Evolutionary conservation across 306 rosid species (phyloP).

Genomic region (Prunus campanulata): DNA sequence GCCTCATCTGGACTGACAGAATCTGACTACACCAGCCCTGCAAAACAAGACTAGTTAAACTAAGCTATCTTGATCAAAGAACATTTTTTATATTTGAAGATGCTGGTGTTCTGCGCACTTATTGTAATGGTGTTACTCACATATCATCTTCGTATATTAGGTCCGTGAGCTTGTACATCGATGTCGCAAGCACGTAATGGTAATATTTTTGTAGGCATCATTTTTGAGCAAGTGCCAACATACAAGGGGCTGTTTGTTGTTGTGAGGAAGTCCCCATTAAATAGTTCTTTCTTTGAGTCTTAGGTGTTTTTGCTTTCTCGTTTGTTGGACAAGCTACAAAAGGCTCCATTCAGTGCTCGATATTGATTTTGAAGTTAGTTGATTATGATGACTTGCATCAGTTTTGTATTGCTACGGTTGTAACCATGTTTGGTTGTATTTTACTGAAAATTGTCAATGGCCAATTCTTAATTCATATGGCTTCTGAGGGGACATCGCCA

Average conservation of each 20-base stretch:
- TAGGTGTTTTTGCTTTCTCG: conserved; percentile 13
- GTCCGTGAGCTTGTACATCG: conserved; percentile 15
- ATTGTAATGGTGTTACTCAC: conserved; percentile 18
- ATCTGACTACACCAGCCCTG: conserved; percentile 34
- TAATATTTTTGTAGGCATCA: conserved; percentile 37
- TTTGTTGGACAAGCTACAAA: conserved; percentile 28
- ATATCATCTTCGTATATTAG: conserved; percentile 15
- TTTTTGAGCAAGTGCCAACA: conserved; percentile 46
- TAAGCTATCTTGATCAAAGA: conserved; percentile 6
- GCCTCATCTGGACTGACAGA: conserved; percentile 68
- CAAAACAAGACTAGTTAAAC: conserved; percentile 50
- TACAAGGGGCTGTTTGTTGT: conserved; percentile 34
- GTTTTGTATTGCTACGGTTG: neutral
- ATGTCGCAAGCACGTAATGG: conserved; percentile 30
- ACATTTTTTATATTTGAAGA: conserved; percentile 28
- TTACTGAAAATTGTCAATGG: no score
- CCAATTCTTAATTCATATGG: no score
- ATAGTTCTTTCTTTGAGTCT: neutral
- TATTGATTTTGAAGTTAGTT: conserved; percentile 12
- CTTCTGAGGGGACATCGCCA: no score
- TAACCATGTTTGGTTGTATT: no score
- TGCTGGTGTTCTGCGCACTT: conserved; percentile 28
- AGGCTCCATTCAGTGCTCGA: conserved; percentile 15
- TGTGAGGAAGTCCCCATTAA: conserved; percentile 35
- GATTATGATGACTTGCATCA: conserved; percentile 32